A percentile compares a stretch with the other conserved stretches of the same genome.
Conservation (phyloP, 495 filamentous ascomycete species). For the Penicillium cinerascens region DNA sequence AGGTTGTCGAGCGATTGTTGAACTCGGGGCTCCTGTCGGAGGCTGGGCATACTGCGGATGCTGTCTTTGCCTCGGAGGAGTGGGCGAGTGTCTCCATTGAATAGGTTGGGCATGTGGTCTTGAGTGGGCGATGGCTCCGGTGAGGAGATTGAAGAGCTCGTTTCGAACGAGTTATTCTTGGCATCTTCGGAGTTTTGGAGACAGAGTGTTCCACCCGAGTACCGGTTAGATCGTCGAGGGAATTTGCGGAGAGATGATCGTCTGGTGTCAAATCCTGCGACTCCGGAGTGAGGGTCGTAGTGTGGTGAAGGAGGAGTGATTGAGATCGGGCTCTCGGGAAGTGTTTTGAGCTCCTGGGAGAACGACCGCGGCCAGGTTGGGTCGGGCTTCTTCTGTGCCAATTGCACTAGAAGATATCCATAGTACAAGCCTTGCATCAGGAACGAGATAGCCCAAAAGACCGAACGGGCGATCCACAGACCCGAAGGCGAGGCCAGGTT, state of each 20-base stretch:
- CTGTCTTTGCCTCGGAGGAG: slow-evolving; percentile 12
- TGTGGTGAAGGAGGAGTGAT: slow-evolving; percentile 6
- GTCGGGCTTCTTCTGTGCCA: slow-evolving; percentile 9
- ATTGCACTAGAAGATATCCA: slow-evolving; percentile 26
- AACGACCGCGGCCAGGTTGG: slow-evolving; percentile 26
- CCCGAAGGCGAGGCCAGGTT: slow-evolving; percentile 12
- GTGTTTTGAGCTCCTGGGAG: slow-evolving; percentile 28
- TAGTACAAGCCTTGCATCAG: slow-evolving; percentile 34
- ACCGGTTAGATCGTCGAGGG: slow-evolving; percentile 33
- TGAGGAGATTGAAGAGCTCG: slow-evolving; percentile 15
- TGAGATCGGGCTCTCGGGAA: slow-evolving; percentile 16
- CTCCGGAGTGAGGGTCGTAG: slow-evolving; percentile 12
- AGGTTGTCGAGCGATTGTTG: slow-evolving; percentile 30
- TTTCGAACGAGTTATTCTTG: slow-evolving; percentile 29
- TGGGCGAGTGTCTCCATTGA: slow-evolving; percentile 11
- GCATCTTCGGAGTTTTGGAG: slow-evolving; percentile 21
- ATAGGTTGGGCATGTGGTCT: background rate
- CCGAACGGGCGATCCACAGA: slow-evolving; percentile 28
- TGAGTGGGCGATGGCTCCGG: slow-evolving; percentile 12
- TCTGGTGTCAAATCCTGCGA: slow-evolving; percentile 19
- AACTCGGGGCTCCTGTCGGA: slow-evolving; percentile 15
- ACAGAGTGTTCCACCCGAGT: slow-evolving; percentile 35
- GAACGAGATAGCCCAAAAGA: slow-evolving; percentile 35
- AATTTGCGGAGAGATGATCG: slow-evolving; percentile 24
- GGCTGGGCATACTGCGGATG: slow-evolving; percentile 25